These are phyloP conservation scores for Podaxis sp. DNA, from an alignment of 768 basidiomycete species.

Conservation along the genomic window DNA sequence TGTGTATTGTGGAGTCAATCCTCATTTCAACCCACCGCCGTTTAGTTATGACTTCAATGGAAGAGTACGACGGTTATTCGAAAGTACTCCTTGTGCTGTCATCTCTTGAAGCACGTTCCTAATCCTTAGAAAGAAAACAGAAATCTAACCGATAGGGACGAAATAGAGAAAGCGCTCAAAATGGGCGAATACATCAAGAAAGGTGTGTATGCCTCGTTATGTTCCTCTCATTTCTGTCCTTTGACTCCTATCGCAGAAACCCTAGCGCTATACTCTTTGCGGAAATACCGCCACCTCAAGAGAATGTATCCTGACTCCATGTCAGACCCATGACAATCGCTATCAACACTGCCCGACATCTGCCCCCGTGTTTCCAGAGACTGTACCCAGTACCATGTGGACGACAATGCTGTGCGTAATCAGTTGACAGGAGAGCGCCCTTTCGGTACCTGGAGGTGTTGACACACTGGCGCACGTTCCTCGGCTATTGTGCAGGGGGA, in stretches of 20 bases:
- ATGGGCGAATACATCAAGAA: slow-evolving; percentile 86
- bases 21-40: slow-evolving; percentile 8
- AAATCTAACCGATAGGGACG: slow-evolving; percentile 59
- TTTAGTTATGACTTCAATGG: slow-evolving; percentile 72
- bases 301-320: slow-evolving; percentile 57
- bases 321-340: slow-evolving; percentile 23
- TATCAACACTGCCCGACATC: not conserved
- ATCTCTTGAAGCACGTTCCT: slow-evolving; percentile 2
- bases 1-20: not conserved
- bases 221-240: not conserved
- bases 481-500: not conserved
- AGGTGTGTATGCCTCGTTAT: slow-evolving; percentile 44
- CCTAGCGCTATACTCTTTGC: slow-evolving; percentile 75
- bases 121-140: slow-evolving; percentile 56
- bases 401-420: not conserved
- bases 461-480: slow-evolving; percentile 13
- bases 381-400: not conserved
- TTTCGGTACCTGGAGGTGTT: not conserved
- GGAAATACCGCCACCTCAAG: slow-evolving; percentile 81
- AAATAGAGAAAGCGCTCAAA: slow-evolving; percentile 74
- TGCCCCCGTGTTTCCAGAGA: not conserved
- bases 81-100: slow-evolving; percentile 45
- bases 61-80: slow-evolving; percentile 67
- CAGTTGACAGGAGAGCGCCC: not conserved
- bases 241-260: slow-evolving; percentile 54